These are phyloP conservation scores for Cicer yamashitae DNA, from an alignment of 306 rosid genomes.

Conservation along the genomic window DNA sequence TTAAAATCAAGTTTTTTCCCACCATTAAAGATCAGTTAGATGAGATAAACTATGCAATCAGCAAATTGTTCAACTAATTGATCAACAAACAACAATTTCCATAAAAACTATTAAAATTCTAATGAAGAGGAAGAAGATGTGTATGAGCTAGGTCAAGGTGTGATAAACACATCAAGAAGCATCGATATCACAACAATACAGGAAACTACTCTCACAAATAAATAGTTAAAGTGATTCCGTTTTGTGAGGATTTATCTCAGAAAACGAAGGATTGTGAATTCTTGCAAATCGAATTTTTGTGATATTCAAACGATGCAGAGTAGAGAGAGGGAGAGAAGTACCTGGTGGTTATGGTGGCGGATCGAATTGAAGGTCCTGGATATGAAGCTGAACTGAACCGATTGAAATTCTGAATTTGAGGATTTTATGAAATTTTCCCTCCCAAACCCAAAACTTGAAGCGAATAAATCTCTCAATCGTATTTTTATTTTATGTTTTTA, in stretches of 20 bases:
- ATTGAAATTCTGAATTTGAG: background rate
- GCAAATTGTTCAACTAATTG: background rate
- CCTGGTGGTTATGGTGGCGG: conserved; percentile 43
- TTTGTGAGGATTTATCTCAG: background rate
- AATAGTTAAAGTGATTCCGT: background rate
- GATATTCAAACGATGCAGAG: conserved; percentile 17
- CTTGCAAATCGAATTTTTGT: background rate
- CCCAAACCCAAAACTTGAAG: conserved; percentile 36
- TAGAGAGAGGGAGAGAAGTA: conserved; percentile 39
- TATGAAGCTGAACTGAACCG: background rate
- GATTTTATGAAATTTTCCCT: conserved; percentile 49
- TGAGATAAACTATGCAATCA: background rate
- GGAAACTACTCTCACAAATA: background rate
- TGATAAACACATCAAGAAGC: background rate
- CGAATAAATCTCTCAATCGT: background rate
- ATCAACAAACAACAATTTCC: background rate
- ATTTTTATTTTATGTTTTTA: too few relatives aligned
- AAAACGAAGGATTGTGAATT: conserved; percentile 5
- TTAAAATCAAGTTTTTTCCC: background rate
- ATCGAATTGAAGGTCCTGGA: background rate
- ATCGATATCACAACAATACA: background rate
- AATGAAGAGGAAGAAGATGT: background rate
- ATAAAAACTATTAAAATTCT: background rate
- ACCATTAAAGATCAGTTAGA: background rate
- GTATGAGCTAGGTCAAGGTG: conserved; percentile 15